Evolutionary conservation across 768 basidiomycete genomes (phyloP).

Genomic region (Termitomyces sp.): DNA sequence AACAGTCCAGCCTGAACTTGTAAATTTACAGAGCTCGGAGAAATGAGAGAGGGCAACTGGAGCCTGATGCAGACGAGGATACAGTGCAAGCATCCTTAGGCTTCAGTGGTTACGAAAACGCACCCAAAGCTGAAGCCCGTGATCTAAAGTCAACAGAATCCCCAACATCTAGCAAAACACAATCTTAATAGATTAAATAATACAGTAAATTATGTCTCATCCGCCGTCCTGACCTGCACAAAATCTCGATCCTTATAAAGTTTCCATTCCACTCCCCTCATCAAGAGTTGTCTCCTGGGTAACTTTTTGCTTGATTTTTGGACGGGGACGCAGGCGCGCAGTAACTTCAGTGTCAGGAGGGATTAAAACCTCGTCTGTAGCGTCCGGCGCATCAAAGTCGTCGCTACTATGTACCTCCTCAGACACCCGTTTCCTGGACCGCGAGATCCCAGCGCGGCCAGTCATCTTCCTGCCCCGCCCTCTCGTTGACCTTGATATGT

Average conservation of each 20-base stretch:
- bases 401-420: constrained; percentile 1
- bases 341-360: constrained; percentile 17
- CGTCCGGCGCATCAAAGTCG: background rate
- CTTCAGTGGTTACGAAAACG: constrained; percentile 59
- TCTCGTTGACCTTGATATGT: constrained; percentile 5
- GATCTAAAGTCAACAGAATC: constrained; percentile 4
- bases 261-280: background rate
- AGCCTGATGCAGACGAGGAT: constrained; percentile 84
- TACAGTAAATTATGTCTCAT: constrained; percentile 1
- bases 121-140: constrained; percentile 31
- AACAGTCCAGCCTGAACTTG: background rate
- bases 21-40: constrained; percentile 63
- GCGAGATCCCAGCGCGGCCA: constrained; percentile 1
- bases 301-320: constrained; percentile 20
- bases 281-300: background rate
- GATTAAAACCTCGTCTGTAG: constrained; percentile 4
- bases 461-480: constrained; percentile 8
- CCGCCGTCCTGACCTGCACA: background rate
- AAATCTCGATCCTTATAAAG: background rate
- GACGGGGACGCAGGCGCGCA: constrained; percentile 27
- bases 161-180: background rate
- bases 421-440: constrained; percentile 7
- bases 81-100: constrained; percentile 79
- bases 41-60: constrained; percentile 79
- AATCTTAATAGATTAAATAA: constrained; percentile 9